Percentiles rank a stretch among this genome's conserved stretches.
Conservation (phyloP, 495 filamentous ascomycete genomes). For the Penicillium salamii region DNA sequence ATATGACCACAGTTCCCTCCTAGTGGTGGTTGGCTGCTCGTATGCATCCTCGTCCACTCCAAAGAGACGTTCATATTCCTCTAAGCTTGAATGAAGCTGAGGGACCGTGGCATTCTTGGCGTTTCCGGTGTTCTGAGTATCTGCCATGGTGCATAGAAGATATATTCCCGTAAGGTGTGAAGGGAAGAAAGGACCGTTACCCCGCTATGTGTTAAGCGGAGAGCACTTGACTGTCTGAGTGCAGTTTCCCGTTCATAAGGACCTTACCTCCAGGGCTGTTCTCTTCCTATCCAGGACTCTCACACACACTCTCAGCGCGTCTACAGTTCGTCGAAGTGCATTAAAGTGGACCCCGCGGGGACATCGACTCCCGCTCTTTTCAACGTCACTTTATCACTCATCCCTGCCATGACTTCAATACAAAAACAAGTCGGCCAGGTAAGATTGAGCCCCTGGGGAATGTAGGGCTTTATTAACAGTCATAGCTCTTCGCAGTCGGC, state of each 20-base stretch:
- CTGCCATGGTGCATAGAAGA: not conserved
- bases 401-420: not conserved
- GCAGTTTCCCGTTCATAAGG: too few relatives aligned
- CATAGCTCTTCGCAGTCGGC: conserved; percentile 49
- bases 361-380: not conserved
- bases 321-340: not conserved
- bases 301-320: too few relatives aligned
- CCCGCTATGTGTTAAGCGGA: too few relatives aligned
- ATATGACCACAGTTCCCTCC: conserved; percentile 49
- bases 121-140: not conserved
- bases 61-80: conserved; percentile 40
- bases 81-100: conserved; percentile 14
- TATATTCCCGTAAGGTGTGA: too few relatives aligned
- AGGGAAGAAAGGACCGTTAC: too few relatives aligned
- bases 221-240: not conserved
- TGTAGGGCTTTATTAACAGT: conserved; percentile 2
- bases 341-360: not conserved
- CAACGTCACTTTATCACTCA: not conserved
- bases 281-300: too few relatives aligned
- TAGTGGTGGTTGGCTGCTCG: conserved; percentile 45
- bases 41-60: conserved; percentile 36
- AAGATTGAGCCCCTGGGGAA: not conserved
- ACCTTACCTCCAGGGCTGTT: too few relatives aligned
- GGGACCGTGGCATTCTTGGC: not conserved
- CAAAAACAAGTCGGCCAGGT: conserved; percentile 39